Conservation (phyloP, 176 grass and related monocot genomes). For the Phoenix roebelenii region DNA sequence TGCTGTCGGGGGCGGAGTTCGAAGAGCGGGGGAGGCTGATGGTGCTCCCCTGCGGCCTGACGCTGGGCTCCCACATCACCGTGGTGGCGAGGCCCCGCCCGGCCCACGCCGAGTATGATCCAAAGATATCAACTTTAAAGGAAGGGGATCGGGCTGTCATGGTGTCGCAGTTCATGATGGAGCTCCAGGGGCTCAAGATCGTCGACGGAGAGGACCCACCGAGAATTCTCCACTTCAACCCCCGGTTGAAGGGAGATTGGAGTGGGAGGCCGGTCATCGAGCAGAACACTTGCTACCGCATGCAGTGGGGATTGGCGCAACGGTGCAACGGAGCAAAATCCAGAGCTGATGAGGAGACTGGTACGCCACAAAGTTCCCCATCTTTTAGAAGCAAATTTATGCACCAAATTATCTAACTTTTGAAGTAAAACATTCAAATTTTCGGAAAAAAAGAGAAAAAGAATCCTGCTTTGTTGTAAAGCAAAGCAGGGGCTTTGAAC, state of each 20-base stretch:
- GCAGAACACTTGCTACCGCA: conserved; percentile 97
- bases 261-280: conserved; percentile 86
- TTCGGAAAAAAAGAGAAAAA: too few species aligned
- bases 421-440: too few species aligned
- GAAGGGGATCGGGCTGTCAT: conserved; percentile 67
- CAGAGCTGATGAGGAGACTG: conserved; percentile 68
- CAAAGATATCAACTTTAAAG: conserved; percentile 59
- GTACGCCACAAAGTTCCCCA: conserved; percentile 14
- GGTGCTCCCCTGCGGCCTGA: conserved; percentile 87
- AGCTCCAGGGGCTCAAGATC: conserved; percentile 73
- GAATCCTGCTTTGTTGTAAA: not conserved
- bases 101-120: conserved; percentile 68
- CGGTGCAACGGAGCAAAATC: conserved; percentile 84
- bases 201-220: conserved; percentile 96
- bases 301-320: conserved; percentile 82
- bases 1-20: conserved; percentile 47
- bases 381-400: too few species aligned
- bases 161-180: conserved; percentile 99
- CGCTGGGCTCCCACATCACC: conserved; percentile 80
- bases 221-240: conserved; percentile 92
- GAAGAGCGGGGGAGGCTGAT: conserved; percentile 37
- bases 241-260: conserved; percentile 85
- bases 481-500: not conserved
- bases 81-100: conserved; percentile 49
- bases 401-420: too few species aligned